Evolutionary conservation across 1,284 basidiomycete genomes (phyloP), one percentile per base, ranked within the genome.

Genomic region (Fomes fomentarius): DNA sequence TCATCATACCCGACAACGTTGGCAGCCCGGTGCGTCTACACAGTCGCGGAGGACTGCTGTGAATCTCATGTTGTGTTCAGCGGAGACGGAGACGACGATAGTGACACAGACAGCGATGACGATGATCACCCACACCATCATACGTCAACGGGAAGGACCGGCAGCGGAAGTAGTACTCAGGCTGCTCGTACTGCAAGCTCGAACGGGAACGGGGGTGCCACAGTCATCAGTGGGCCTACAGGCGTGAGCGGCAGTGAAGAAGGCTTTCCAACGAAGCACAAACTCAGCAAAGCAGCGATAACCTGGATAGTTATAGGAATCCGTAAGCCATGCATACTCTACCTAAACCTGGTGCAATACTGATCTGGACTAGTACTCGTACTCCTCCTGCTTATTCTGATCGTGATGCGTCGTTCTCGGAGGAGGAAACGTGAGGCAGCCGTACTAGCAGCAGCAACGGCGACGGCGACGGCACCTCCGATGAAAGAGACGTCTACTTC

Each of bases 281-380:
- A 50, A 21, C 17, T 67, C 1, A 62, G 60, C 34, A 50, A 51
- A 25, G 63, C 64, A 7, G 63, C 61, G 1, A 61, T 68, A 10
- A 66, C 63, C n/a, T 68, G 68, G 1, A 66, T 70, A 8, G 65
- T 66, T 3, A 57, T 70, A 15, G 67, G 59, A 17, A 48, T 56
- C 17, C 22, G 69, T 69, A 50, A 56, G 69, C 63, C 6, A 4
- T 15, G 12, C 12, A 12, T 12, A 21, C 19, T 11, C 9, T 15
- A 24, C 2, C 15, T 9, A 9, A 33, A 24, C 26, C 12, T 12
- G 30, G 9, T 17, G 22, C 6, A n/a, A 19, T 45, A 57, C 30
- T 52, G 45, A 14, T 15, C 28, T 17, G 12, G 15, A 15, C 25
- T 11, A 57, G 57, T 57, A 22, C 39, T 59, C 12, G 25, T 53